Evolutionary conservation across 2,329 filamentous ascomycete species (phyloP).

Genomic region (Aspergillus proliferans): DNA sequence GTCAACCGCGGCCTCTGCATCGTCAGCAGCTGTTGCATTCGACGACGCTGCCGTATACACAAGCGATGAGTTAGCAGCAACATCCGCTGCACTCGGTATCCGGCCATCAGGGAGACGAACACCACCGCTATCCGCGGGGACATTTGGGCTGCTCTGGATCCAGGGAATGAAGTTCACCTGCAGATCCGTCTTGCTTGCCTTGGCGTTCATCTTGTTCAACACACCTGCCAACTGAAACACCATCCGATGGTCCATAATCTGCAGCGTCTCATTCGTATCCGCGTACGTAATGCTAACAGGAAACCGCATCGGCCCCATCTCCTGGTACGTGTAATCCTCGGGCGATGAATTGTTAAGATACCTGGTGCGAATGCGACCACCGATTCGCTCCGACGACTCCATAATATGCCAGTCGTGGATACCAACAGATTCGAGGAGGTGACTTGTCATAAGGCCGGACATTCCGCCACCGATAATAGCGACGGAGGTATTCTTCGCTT

Average conservation of each 20-base stretch:
- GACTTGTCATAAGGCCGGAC: conserved; percentile 31
- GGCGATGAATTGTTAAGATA: conserved; percentile 37
- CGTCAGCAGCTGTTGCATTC: conserved; percentile 28
- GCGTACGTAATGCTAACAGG: conserved; percentile 36
- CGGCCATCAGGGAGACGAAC: conserved; percentile 47
- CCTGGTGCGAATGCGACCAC: conserved; percentile 40
- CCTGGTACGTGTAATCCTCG: conserved; percentile 32
- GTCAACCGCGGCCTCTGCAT: conserved; percentile 36
- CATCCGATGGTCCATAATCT: conserved; percentile 40
- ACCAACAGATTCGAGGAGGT: conserved; percentile 40
- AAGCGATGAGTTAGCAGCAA: conserved; percentile 36
- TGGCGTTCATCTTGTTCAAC: conserved; percentile 37
- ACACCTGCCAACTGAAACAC: conserved; percentile 38
- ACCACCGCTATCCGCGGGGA: conserved; percentile 45
- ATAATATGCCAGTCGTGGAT: conserved; percentile 43
- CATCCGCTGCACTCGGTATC: conserved; percentile 48
- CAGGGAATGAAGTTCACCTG: conserved; percentile 40
- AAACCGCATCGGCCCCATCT: conserved; percentile 44
- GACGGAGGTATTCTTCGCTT: conserved; percentile 27
- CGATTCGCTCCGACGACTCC: conserved; percentile 37
- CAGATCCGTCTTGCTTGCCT: conserved; percentile 23
- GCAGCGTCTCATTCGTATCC: conserved; percentile 37
- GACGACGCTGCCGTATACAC: conserved; percentile 32
- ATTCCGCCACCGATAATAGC: conserved; percentile 37
- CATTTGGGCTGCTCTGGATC: conserved; percentile 44